Conservation (phyloP, 768 basidiomycete genomes). For the Candolleomyces aberdarensis region DNA sequence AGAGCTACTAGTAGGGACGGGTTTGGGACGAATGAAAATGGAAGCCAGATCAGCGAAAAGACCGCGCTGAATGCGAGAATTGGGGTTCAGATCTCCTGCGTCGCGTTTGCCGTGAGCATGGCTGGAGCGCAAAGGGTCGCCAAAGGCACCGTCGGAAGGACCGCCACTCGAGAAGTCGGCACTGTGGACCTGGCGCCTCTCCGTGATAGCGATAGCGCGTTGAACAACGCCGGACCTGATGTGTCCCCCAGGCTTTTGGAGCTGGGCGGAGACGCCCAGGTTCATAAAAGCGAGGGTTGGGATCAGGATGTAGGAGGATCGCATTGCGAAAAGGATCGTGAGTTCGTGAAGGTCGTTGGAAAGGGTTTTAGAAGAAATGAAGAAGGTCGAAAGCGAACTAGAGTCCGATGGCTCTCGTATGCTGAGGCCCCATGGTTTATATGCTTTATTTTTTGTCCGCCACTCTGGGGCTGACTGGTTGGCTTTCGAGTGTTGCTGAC, state of each 20-base stretch:
- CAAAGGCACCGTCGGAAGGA: slow-evolving; percentile 6
- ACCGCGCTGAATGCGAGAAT: too few species aligned
- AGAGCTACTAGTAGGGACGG: too few species aligned
- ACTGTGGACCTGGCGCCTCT: slow-evolving; percentile 6
- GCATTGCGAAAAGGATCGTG: slow-evolving; percentile 9
- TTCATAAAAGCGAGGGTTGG: slow-evolving; percentile 3
- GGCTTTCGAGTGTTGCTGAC: too few species aligned
- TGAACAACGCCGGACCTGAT: neutral
- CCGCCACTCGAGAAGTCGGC: slow-evolving; percentile 1
- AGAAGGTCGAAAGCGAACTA: neutral
- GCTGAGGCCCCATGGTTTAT: too few species aligned
- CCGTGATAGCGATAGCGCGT: neutral
- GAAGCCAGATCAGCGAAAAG: too few species aligned
- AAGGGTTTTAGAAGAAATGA: neutral
- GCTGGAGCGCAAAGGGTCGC: neutral
- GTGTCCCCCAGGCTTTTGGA: neutral
- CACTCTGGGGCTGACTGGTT: too few species aligned
- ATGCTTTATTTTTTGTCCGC: too few species aligned
- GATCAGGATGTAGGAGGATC: slow-evolving; percentile 7
- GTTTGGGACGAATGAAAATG: too few species aligned
- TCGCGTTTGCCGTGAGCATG: too few species aligned
- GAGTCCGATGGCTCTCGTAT: neutral
- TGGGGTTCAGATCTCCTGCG: too few species aligned
- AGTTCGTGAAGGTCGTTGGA: neutral
- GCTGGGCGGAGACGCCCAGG: slow-evolving; percentile 3